Conservation (phyloP, 2,329 filamentous ascomycete genomes). For the Stromatinia cepivora region DNA sequence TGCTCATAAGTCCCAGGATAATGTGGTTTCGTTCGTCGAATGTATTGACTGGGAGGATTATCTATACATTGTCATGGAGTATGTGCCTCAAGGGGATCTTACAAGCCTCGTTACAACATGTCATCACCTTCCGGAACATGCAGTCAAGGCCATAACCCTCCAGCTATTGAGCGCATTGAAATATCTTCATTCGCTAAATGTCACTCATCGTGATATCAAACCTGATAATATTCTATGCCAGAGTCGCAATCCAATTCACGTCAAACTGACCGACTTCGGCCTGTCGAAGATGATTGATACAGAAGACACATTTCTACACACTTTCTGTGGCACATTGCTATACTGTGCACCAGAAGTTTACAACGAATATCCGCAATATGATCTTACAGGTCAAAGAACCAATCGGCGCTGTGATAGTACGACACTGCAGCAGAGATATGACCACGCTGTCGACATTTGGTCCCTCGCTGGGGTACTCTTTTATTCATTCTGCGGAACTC, state of each 20-base stretch:
- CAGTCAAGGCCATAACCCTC: constrained; percentile 69
- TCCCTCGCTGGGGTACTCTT: constrained; percentile 92
- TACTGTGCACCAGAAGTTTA: constrained; percentile 98
- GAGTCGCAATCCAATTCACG: constrained; percentile 67
- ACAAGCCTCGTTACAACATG: constrained; percentile 67
- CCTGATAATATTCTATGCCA: constrained; percentile 94
- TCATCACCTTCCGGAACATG: constrained; percentile 63
- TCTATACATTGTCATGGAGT: constrained; percentile 98
- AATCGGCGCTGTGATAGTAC: constrained; percentile 41
- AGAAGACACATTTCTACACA: constrained; percentile 82
- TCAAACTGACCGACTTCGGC: constrained; percentile 96
- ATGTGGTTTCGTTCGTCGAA: constrained; percentile 90
- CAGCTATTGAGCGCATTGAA: constrained; percentile 80
- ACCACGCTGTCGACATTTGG: constrained; percentile 93
- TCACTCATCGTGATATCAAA: constrained; percentile 98
- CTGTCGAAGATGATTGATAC: constrained; percentile 92
- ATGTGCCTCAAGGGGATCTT: constrained; percentile 77
- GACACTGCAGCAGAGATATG: constrained; percentile 65
- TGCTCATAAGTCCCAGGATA: constrained; percentile 41
- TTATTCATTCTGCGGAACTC: constrained; percentile 74
- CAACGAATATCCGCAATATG: constrained; percentile 66
- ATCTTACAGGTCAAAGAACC: constrained; percentile 62
- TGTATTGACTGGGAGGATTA: constrained; percentile 79
- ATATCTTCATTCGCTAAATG: constrained; percentile 83
- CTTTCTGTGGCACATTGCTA: constrained; percentile 91